phyloP scores from a whole-genome alignment of 352 stramenopile genomes.

The Blastocystis sp. region DNA sequence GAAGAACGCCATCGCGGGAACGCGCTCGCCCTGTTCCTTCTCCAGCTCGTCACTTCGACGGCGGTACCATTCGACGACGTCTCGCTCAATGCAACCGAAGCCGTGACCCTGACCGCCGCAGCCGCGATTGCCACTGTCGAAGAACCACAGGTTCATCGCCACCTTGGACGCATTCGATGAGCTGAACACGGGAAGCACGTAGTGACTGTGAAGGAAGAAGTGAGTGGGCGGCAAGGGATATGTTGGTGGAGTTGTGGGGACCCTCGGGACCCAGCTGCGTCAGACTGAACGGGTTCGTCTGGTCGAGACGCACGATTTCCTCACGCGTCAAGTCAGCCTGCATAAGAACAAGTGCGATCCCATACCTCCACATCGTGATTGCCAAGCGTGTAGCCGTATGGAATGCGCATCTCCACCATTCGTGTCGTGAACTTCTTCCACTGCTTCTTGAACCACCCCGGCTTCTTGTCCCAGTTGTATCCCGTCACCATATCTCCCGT shows the following conservation, averaged over 20 bases:
- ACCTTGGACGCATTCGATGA: conserved; percentile 4
- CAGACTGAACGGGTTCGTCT: conserved; percentile 28
- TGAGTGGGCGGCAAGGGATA: background rate
- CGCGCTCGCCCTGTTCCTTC: background rate
- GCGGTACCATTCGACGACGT: conserved; percentile 44
- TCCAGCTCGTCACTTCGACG: background rate
- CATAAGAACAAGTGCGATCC: background rate
- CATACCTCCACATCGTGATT: conserved; percentile 52
- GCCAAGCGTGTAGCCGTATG: conserved; percentile 38
- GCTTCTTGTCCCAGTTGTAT: conserved; percentile 45
- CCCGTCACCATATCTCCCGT: conserved; percentile 56
- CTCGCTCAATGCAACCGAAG: conserved; percentile 29
- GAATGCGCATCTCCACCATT: background rate
- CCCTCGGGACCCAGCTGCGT: background rate
- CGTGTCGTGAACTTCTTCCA: conserved; percentile 5
- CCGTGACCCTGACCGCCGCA: background rate
- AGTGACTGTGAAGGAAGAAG: background rate
- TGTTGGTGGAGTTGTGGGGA: conserved; percentile 40
- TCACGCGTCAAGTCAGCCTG: conserved; percentile 36
- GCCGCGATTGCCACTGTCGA: conserved; percentile 8
- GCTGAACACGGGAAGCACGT: conserved; percentile 45
- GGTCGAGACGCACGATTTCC: conserved; percentile 29
- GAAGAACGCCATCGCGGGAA: conserved; percentile 27
- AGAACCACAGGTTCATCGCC: conserved; percentile 56
- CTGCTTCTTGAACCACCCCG: conserved; percentile 16